These are phyloP conservation scores for Trifolium pratense DNA, from an alignment of 306 rosid genomes.

Conservation along the genomic window DNA sequence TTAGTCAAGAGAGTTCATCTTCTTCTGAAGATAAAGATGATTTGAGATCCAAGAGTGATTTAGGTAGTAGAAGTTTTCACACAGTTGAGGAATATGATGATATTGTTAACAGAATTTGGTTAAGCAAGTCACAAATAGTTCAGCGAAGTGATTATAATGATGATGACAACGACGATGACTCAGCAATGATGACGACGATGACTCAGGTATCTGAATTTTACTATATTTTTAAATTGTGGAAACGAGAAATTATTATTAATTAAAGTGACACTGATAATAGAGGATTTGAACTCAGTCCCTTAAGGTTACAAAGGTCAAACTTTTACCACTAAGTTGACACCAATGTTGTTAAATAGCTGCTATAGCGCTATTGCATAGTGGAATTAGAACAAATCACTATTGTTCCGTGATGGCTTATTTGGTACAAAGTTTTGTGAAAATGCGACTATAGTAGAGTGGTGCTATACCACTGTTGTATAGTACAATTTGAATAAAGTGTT, in stretches of 20 bases:
- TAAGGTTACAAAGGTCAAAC: not conserved
- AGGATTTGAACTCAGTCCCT: not conserved
- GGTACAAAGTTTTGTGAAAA: too few species aligned
- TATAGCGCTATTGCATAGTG: too few species aligned
- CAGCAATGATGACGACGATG: conserved; percentile 34
- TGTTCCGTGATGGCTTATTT: too few species aligned
- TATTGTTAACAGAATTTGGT: conserved; percentile 36
- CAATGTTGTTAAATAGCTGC: too few species aligned
- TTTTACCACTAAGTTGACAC: not conserved
- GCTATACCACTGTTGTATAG: too few species aligned
- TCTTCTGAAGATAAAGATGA: conserved; percentile 40
- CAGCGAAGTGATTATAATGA: conserved; percentile 33
- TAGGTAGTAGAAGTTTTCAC: conserved; percentile 51
- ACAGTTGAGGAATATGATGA: conserved; percentile 61
- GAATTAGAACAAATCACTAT: too few species aligned
- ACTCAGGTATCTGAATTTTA: conserved; percentile 27
- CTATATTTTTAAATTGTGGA: not conserved
- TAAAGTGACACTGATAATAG: not conserved
- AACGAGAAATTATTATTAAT: not conserved
- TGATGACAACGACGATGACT: conserved; percentile 25
- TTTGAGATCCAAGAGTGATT: conserved; percentile 33
- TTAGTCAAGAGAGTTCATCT: conserved; percentile 39
- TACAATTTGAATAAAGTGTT: too few species aligned
- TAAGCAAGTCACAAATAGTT: conserved; percentile 9
- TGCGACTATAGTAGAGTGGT: too few species aligned